Evolutionary conservation across 2,329 filamentous ascomycete genomes (phyloP).

Genomic region (Arthrobotrys iridis): DNA sequence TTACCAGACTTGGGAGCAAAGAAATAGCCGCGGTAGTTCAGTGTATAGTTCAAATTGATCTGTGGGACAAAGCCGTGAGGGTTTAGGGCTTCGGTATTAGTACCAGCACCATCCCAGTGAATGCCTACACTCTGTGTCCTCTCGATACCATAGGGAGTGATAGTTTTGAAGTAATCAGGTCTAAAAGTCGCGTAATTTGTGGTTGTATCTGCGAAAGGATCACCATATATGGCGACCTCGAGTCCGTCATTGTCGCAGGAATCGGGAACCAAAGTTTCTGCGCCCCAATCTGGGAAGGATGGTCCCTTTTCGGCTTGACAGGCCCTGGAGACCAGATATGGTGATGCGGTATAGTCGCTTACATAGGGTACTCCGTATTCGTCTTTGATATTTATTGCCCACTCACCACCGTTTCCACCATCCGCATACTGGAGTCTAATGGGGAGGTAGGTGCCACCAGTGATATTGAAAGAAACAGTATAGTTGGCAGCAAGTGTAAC

Average conservation of each 20-base stretch:
- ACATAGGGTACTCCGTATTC: neutral
- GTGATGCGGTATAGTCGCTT: neutral
- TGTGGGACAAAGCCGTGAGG: neutral
- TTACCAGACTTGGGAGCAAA: neutral
- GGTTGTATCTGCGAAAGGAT: neutral
- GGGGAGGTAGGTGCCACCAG: neutral
- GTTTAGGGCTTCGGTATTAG: neutral
- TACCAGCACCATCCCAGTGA: neutral
- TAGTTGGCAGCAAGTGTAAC: neutral
- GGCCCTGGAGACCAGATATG: neutral
- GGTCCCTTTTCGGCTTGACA: neutral
- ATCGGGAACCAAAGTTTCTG: neutral
- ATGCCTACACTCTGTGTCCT: neutral
- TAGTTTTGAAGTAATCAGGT: slow-evolving; percentile 4
- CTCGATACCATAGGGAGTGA: neutral
- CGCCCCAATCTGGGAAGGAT: neutral
- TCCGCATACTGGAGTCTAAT: slow-evolving; percentile 13
- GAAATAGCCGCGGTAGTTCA: slow-evolving; percentile 14
- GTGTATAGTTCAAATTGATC: neutral
- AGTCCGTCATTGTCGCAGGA: slow-evolving; percentile 1
- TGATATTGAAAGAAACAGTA: neutral
- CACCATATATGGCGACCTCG: neutral
- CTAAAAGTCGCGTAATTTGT: neutral
- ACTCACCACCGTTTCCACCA: neutral
- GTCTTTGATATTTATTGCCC: neutral